Evolutionary conservation across 106 monocot species (phyloP).

Genomic region (Dendrobium officinale): DNA sequence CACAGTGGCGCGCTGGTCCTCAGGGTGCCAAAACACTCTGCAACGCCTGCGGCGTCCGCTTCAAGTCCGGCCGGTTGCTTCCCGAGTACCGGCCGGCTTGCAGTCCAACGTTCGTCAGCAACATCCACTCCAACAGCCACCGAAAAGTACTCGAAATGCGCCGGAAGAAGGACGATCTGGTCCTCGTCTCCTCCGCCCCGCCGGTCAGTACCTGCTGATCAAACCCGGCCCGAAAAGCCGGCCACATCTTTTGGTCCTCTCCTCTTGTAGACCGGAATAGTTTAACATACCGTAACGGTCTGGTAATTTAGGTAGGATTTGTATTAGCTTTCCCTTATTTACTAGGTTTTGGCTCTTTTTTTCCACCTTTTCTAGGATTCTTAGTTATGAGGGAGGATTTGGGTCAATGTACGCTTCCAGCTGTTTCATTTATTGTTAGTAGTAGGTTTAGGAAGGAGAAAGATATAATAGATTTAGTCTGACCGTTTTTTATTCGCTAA

Average conservation of each 20-base stretch:
- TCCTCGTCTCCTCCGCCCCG: neutral
- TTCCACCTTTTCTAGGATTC: neutral
- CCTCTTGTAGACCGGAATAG: neutral
- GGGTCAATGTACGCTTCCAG: neutral
- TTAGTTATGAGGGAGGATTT: neutral
- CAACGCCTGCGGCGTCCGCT: conserved; percentile 92
- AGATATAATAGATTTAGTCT: conserved; percentile 1
- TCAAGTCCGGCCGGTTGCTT: conserved; percentile 76
- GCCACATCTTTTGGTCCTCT: neutral
- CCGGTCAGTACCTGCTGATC: conserved; percentile 4
- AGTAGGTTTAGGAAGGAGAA: conserved; percentile 1
- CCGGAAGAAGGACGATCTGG: conserved; percentile 7
- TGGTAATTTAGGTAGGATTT: conserved; percentile 1
- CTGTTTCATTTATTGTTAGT: neutral
- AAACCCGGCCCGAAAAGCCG: neutral
- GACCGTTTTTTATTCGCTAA: conserved; percentile 3
- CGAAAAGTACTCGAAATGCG: conserved; percentile 32
- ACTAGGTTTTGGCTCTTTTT: neutral
- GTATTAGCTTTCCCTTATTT: neutral
- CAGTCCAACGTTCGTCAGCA: conserved; percentile 31
- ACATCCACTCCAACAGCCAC: conserved; percentile 33
- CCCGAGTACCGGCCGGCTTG: conserved; percentile 68
- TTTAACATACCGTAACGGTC: too few relatives aligned
- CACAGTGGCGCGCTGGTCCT: conserved; percentile 87
- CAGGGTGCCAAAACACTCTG: conserved; percentile 75